Evolutionary conservation across 75 land plant species (phyloP), one percentile per base, ranked within the genome.

Genomic region (Cryptomeria japonica): DNA sequence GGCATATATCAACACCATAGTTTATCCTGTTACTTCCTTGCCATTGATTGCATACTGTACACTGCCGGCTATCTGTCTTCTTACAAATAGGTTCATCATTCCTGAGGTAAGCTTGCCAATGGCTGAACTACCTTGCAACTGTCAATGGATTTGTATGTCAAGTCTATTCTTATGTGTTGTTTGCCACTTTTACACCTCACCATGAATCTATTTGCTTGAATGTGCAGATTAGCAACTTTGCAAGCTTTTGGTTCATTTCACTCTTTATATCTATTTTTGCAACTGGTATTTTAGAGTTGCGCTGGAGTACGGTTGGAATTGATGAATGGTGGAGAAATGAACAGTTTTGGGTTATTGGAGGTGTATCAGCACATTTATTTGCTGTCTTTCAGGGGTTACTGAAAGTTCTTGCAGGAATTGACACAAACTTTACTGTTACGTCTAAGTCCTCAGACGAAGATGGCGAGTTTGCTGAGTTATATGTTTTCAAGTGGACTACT

Each of bases 301-400:
- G 97, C 37, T 97, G 99, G 99, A 94, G 97, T 85, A 95, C 95
- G 3, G 97, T 97, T 3, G 95, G 99, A 28, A 94, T 97, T 42
- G 98, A 98, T 46, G 98, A 96, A 79, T 98, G 99, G 99, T 98
- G 99, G 99, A 94, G 99, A 38, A 98, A 98, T 61, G 99, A 98
- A 76, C 98, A 98, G 89, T 98, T 98, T 85, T 98, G 98, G 99
- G 99, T 98, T 80, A 97, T 97, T 87, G 99, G 97, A 77, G 99
- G 99, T 16, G 94, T 95, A 73, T 97, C 99, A 10, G 95, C 99
- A 44, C 99, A 98, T 94, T 93, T 98, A 0, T 96, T 98, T 89
- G 98, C 99, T 3, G 96, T 98, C 39, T 97, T 98, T 93, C 99
- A 98, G 87, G 99, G 99, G n/a, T 88, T 98, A 34, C 82, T 98